A percentile compares a stretch with the other conserved stretches of the same genome.
Conservation (phyloP, 2,329 filamentous ascomycete species). For the Venturia nashicola region DNA sequence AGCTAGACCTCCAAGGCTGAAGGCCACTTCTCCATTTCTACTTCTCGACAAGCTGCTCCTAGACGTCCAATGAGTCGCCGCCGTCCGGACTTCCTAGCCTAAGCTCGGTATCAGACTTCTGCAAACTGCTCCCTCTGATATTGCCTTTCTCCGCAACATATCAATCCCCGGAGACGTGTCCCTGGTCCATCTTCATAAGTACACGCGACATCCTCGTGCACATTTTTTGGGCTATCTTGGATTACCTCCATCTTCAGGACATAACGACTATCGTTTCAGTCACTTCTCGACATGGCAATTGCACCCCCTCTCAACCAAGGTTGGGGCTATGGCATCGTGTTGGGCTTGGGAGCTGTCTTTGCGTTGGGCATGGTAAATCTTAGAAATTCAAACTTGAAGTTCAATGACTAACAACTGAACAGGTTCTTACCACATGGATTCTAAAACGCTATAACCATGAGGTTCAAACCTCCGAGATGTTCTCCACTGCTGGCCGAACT, state of each 20-base stretch:
- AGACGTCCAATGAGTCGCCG: neutral
- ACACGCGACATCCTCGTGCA: slow-evolving; percentile 1
- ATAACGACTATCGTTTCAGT: neutral
- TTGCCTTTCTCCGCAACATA: neutral
- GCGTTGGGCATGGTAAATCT: slow-evolving; percentile 12
- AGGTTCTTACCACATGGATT: slow-evolving; percentile 19
- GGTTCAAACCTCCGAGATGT: slow-evolving; percentile 20
- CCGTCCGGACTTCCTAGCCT: neutral
- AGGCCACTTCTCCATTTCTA: neutral
- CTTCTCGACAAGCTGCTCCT: neutral
- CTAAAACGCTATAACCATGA: slow-evolving; percentile 22
- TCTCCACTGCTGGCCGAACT: slow-evolving; percentile 19
- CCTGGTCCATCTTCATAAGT: neutral
- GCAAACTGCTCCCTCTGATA: neutral
- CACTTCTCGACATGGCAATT: neutral
- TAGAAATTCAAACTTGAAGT: neutral
- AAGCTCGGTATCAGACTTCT: neutral
- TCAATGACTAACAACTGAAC: slow-evolving; percentile 6
- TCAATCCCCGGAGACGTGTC: neutral
- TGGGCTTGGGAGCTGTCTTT: slow-evolving; percentile 21
- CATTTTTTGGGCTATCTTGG: neutral
- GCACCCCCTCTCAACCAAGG: slow-evolving; percentile 4
- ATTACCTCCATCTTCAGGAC: neutral
- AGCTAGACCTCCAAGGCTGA: neutral
- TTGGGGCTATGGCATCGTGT: slow-evolving; percentile 21